phyloP scores from a whole-genome alignment of 2,329 filamentous ascomycete genomes.

The Zasmidium cellare region DNA sequence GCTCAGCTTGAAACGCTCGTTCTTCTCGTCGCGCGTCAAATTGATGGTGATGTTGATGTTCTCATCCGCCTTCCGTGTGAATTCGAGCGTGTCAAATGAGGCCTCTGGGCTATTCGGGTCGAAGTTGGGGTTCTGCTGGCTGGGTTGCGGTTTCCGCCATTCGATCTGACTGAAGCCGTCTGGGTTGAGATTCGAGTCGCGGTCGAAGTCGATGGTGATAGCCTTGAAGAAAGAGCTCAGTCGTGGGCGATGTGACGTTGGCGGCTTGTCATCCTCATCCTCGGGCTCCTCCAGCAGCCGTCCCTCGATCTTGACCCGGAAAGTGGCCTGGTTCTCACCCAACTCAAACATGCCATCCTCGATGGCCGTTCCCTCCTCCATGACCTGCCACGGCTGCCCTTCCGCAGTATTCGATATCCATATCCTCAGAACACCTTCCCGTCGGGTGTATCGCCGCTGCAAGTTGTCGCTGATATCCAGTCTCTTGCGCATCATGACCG shows the following conservation, averaged over 20 bases:
- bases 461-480: conserved; percentile 83
- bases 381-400: conserved; percentile 88
- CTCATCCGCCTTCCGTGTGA: conserved; percentile 88
- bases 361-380: conserved; percentile 47
- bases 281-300: conserved; percentile 66
- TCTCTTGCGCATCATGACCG: conserved; percentile 90
- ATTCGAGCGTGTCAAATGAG: conserved; percentile 88
- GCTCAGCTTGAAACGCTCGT: conserved; percentile 80
- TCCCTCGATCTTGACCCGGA: conserved; percentile 89
- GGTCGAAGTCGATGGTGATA: conserved; percentile 65
- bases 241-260: conserved; percentile 52
- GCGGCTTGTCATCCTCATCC: conserved; percentile 50
- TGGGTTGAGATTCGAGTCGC: conserved; percentile 63
- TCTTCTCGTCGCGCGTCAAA: conserved; percentile 77
- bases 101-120: conserved; percentile 61
- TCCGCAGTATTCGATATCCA: conserved; percentile 96
- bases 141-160: conserved; percentile 76
- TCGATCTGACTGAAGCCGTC: conserved; percentile 66
- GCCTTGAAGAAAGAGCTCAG: conserved; percentile 81
- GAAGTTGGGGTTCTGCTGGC: conserved; percentile 42
- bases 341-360: conserved; percentile 77
- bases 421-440: conserved; percentile 78
- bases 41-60: conserved; percentile 91
- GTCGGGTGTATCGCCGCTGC: conserved; percentile 56
- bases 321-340: conserved; percentile 75